Conservation (phyloP, 192 early-diverging fungal genomes). For the Polychytrium aggregatum region DNA sequence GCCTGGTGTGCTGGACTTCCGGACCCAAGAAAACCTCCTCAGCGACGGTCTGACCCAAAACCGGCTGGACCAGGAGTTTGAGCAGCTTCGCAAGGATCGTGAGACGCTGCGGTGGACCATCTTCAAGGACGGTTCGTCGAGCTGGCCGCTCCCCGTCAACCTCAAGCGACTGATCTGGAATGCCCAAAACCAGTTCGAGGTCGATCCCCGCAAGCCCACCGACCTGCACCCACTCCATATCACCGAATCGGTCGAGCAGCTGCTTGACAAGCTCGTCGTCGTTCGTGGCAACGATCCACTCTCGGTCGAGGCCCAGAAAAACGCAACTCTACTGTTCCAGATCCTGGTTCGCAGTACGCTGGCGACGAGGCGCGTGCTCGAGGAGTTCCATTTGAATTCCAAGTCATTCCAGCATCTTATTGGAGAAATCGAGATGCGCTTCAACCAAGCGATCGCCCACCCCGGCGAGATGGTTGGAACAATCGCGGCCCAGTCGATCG, state of each 20-base stretch:
- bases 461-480: conserved; percentile 98
- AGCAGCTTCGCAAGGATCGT: conserved; percentile 68
- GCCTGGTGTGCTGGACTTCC: conserved; percentile 55
- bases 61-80: conserved; percentile 71
- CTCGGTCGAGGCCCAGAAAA: conserved; percentile 74
- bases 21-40: conserved; percentile 65
- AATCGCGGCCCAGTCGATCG: conserved; percentile 96
- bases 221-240: conserved; percentile 80
- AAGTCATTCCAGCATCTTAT: conserved; percentile 92
- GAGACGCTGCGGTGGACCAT: conserved; percentile 63
- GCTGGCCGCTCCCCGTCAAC: conserved; percentile 87
- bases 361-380: conserved; percentile 73
- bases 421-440: conserved; percentile 85
- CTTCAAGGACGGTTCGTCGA: conserved; percentile 50
- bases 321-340: conserved; percentile 88
- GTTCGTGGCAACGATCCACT: conserved; percentile 85
- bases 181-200: conserved; percentile 79
- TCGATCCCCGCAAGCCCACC: conserved; percentile 66
- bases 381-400: conserved; percentile 75
- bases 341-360: conserved; percentile 73
- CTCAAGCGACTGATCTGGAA: conserved; percentile 79
- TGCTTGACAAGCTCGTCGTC: conserved; percentile 63
- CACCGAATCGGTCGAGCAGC: conserved; percentile 56
- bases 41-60: conserved; percentile 58
- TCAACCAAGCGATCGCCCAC: conserved; percentile 80